These are phyloP conservation scores for Dothideomycetes sp. DNA, from an alignment of 2,329 filamentous ascomycete genomes.

Conservation along the genomic window DNA sequence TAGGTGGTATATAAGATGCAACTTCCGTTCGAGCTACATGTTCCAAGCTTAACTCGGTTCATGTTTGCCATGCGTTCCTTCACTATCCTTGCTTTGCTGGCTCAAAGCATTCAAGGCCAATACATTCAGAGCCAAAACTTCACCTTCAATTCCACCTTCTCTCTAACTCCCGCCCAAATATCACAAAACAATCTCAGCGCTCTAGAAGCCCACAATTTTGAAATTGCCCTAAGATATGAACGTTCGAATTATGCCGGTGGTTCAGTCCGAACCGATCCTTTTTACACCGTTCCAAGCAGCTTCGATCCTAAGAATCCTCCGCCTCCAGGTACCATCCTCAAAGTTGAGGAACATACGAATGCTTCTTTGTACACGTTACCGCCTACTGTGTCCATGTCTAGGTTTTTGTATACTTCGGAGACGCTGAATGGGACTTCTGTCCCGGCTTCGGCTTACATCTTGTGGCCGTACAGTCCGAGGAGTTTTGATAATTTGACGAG, in stretches of 20 bases:
- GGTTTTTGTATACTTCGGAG: conserved; percentile 40
- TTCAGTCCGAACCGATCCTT: conserved; percentile 27
- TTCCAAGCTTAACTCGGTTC: too few species aligned
- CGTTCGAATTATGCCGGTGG: conserved; percentile 22
- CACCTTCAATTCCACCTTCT: conserved; percentile 21
- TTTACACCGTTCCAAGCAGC: conserved; percentile 27
- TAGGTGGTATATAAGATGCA: too few species aligned
- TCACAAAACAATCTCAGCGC: conserved; percentile 16
- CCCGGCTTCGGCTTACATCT: conserved; percentile 41
- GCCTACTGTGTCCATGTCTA: conserved; percentile 36
- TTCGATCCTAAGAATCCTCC: conserved; percentile 15
- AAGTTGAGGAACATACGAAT: conserved; percentile 33
- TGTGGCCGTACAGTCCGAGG: conserved; percentile 39
- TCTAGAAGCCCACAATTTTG: conserved; percentile 17
- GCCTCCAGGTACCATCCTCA: conserved; percentile 32
- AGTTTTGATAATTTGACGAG: conserved; percentile 13
- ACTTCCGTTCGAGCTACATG: too few species aligned
- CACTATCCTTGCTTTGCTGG: background rate
- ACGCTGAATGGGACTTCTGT: conserved; percentile 38
- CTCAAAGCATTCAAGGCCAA: background rate
- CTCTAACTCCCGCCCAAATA: conserved; percentile 18
- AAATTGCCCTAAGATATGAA: conserved; percentile 23
- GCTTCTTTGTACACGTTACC: conserved; percentile 33
- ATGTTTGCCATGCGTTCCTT: background rate
- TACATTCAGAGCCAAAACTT: conserved; percentile 17